Evolutionary conservation across 208 protist species (phyloP).

Genomic region (Herpetomonas samuelpessoai): DNA sequence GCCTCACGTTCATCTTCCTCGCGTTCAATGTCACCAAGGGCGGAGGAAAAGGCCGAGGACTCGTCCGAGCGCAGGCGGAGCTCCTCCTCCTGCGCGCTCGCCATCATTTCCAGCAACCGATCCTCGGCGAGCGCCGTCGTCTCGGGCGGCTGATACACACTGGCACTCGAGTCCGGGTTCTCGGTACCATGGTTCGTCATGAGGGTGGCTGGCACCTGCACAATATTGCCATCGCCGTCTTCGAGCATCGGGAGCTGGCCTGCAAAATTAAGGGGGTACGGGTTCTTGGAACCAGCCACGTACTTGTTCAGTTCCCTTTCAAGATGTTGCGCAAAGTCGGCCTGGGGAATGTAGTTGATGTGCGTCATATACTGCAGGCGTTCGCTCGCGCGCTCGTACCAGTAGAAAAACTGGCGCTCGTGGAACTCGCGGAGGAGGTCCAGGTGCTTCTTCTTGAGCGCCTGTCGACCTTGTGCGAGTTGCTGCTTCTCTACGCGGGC

Average conservation of each 20-base stretch:
- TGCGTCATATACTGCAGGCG: conserved; percentile 88
- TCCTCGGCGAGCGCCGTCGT: conserved; percentile 55
- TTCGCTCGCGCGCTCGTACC: conserved; percentile 90
- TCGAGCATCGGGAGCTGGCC: conserved; percentile 90
- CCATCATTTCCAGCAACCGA: conserved; percentile 76
- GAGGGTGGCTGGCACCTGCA: conserved; percentile 57
- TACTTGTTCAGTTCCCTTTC: conserved; percentile 90
- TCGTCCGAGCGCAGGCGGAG: conserved; percentile 44
- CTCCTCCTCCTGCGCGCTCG: conserved; percentile 79
- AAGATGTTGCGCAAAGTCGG: conserved; percentile 77
- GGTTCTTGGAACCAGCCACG: conserved; percentile 54
- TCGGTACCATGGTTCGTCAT: conserved; percentile 80
- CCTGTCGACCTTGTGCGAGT: conserved; percentile 71
- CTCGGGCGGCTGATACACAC: conserved; percentile 64
- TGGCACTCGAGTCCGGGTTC: conserved; percentile 55
- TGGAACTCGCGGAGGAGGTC: conserved; percentile 89
- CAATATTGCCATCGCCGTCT: conserved; percentile 79
- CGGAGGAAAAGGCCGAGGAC: conserved; percentile 47
- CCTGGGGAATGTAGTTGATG: conserved; percentile 80
- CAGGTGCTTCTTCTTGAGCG: conserved; percentile 88
- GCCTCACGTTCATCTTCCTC: conserved; percentile 59
- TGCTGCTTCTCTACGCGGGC: conserved; percentile 73
- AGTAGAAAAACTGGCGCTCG: conserved; percentile 92
- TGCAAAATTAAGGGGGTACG: conserved; percentile 89
- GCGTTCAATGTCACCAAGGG: conserved; percentile 73